Evolutionary conservation across 2,329 filamentous ascomycete species (phyloP).

Genomic region (Penicillium sp.): DNA sequence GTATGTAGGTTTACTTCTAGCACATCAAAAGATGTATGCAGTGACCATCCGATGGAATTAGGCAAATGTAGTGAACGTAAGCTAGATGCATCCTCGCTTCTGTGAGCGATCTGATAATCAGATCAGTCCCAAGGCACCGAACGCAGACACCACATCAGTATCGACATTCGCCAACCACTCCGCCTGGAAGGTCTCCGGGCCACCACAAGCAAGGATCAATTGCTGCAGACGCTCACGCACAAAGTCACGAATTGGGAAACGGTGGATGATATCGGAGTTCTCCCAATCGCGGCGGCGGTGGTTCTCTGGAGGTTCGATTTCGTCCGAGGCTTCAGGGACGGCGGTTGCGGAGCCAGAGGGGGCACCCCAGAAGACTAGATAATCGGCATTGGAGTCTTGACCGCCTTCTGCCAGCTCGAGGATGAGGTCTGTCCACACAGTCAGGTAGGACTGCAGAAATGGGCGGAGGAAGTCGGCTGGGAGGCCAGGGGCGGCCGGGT

Average conservation of each 20-base stretch:
- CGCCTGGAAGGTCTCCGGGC: conserved; percentile 41
- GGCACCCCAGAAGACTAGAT: conserved; percentile 41
- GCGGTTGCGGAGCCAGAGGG: conserved; percentile 22
- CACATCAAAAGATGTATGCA: not conserved
- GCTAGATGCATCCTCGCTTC: not conserved
- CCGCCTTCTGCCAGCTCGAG: conserved; percentile 45
- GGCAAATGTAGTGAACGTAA: not conserved
- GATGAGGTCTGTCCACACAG: conserved; percentile 47
- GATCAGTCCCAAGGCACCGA: conserved; percentile 38
- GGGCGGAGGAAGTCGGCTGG: conserved; percentile 42
- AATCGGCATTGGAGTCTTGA: conserved; percentile 41
- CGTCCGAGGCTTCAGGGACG: conserved; percentile 32
- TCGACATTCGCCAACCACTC: conserved; percentile 47
- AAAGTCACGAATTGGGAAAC: conserved; percentile 46
- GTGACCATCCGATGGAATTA: not conserved
- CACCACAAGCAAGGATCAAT: conserved; percentile 41
- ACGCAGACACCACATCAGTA: conserved; percentile 40
- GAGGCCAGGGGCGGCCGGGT: conserved; percentile 20
- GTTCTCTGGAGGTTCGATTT: conserved; percentile 42
- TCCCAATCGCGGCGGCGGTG: conserved; percentile 41
- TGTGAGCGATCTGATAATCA: conserved; percentile 13
- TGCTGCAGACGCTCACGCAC: conserved; percentile 42
- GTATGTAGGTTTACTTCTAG: conserved; percentile 19
- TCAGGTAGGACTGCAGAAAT: conserved; percentile 47
- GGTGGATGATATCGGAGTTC: conserved; percentile 42